Percentiles rank a stretch among this genome's conserved stretches.
Conservation (phyloP, 1,284 basidiomycete genomes). For the Prillingera fragicola region DNA sequence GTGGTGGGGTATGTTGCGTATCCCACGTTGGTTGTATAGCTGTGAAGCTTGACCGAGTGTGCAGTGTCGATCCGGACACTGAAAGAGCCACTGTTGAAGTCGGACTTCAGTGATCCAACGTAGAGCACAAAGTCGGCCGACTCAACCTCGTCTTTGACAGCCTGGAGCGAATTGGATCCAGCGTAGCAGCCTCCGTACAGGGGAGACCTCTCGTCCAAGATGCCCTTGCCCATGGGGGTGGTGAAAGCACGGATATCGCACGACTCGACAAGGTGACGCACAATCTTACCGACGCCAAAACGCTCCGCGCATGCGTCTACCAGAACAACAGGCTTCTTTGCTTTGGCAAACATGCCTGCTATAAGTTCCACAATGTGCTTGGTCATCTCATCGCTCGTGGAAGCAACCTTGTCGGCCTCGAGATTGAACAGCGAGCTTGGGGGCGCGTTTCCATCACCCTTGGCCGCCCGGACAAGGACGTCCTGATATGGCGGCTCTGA, state of each 20-base stretch:
- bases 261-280: constrained; percentile 62
- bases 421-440: constrained; percentile 6
- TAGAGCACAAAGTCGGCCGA: constrained; percentile 75
- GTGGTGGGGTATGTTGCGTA: constrained; percentile 51
- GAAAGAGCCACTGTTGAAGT: constrained; percentile 70
- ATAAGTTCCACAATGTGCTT: constrained; percentile 70
- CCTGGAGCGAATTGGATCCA: constrained; percentile 67
- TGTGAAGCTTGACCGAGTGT: constrained; percentile 66
- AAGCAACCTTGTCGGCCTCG: constrained; percentile 1
- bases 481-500: constrained; percentile 13
- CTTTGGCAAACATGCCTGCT: constrained; percentile 58
- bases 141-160: constrained; percentile 71
- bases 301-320: constrained; percentile 83
- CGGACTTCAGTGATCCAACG: constrained; percentile 71
- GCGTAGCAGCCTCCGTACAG: constrained; percentile 88
- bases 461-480: too few species aligned
- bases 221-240: constrained; percentile 69
- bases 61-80: constrained; percentile 55
- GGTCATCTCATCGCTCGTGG: constrained; percentile 59
- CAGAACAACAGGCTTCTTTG: constrained; percentile 68
- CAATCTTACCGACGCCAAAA: constrained; percentile 65
- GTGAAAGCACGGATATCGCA: constrained; percentile 70
- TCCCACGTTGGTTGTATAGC: constrained; percentile 63
- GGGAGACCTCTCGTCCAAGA: constrained; percentile 68
- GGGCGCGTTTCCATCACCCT: too few species aligned